Evolutionary conservation across 2,329 filamentous ascomycete genomes (phyloP).

Genomic region (Alternaria dauci): DNA sequence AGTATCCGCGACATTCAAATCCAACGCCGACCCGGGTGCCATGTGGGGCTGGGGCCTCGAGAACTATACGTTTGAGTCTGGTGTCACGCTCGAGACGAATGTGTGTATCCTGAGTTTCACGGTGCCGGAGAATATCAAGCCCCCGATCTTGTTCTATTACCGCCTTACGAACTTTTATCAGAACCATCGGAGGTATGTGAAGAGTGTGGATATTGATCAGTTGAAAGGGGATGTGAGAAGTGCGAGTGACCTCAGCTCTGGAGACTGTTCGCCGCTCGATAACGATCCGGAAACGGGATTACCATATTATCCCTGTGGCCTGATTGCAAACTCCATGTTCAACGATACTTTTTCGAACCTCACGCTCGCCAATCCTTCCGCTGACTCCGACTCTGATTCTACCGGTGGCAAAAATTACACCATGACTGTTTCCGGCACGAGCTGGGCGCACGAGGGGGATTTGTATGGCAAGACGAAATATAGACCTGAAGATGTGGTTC

Average conservation of each 20-base stretch:
- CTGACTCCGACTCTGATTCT: slow-evolving; percentile 24
- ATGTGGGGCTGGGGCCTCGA: slow-evolving; percentile 46
- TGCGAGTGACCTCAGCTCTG: slow-evolving; percentile 67
- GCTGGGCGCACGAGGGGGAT: slow-evolving; percentile 83
- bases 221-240: slow-evolving; percentile 75
- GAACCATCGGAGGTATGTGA: slow-evolving; percentile 95
- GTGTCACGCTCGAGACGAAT: slow-evolving; percentile 46
- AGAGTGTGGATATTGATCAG: slow-evolving; percentile 84
- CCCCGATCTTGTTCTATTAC: slow-evolving; percentile 93
- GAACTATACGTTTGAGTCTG: slow-evolving; percentile 48
- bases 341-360: slow-evolving; percentile 87
- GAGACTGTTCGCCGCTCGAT: slow-evolving; percentile 78
- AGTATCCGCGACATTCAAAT: slow-evolving; percentile 77
- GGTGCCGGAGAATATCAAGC: slow-evolving; percentile 78
- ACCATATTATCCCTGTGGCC: slow-evolving; percentile 90
- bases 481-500: slow-evolving; percentile 70
- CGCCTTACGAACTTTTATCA: slow-evolving; percentile 98
- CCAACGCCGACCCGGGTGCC: slow-evolving; percentile 46
- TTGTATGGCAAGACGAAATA: slow-evolving; percentile 79
- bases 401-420: slow-evolving; percentile 63
- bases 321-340: slow-evolving; percentile 97
- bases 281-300: slow-evolving; percentile 51
- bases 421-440: slow-evolving; percentile 82
- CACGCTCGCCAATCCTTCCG: slow-evolving; percentile 63
- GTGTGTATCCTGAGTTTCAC: slow-evolving; percentile 79